A percentile compares a stretch with the other conserved stretches of the same genome.
phyloP scores from a whole-genome alignment of 208 protist genomes.

The Trypanosoma avium region DNA sequence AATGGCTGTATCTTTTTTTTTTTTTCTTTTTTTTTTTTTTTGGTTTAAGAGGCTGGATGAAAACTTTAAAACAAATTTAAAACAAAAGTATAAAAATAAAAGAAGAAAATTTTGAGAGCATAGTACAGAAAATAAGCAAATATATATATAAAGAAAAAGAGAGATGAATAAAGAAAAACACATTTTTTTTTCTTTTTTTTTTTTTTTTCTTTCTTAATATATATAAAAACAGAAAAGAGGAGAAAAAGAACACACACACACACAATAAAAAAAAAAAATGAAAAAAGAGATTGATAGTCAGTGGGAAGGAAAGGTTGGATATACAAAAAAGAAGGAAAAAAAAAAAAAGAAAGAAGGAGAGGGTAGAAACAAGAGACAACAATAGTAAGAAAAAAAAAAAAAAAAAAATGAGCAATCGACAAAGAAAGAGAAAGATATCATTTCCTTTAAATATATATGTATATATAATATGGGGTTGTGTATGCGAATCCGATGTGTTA shows the following conservation, averaged over 20 bases:
- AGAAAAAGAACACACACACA: too few relatives aligned
- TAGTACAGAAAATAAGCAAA: slow-evolving; percentile 9
- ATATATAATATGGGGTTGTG: slow-evolving; percentile 4
- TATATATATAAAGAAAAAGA: slow-evolving; percentile 9
- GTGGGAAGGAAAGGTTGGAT: too few relatives aligned
- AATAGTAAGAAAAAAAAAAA: slow-evolving; percentile 14
- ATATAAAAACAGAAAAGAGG: too few relatives aligned
- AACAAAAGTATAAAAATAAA: slow-evolving; percentile 4
- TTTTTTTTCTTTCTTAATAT: too few relatives aligned
- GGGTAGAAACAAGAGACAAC: too few relatives aligned
- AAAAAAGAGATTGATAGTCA: too few relatives aligned
- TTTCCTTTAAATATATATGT: not conserved
- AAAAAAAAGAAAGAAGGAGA: slow-evolving; percentile 14
- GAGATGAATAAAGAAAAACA: slow-evolving; percentile 18
- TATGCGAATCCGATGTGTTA: too few relatives aligned
- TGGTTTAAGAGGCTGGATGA: slow-evolving; percentile 12
- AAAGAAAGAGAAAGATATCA: slow-evolving; percentile 5
- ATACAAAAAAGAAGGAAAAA: slow-evolving; percentile 14
- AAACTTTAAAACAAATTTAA: not conserved
- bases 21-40: slow-evolving; percentile 25
- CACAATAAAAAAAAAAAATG: too few relatives aligned
- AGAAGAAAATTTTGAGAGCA: not conserved
- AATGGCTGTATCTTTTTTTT: not conserved
- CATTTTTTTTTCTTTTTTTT: too few relatives aligned
- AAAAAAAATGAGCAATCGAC: slow-evolving; percentile 18